phyloP scores from a whole-genome alignment of 495 filamentous ascomycete species.

The Xylaria cubensis region DNA sequence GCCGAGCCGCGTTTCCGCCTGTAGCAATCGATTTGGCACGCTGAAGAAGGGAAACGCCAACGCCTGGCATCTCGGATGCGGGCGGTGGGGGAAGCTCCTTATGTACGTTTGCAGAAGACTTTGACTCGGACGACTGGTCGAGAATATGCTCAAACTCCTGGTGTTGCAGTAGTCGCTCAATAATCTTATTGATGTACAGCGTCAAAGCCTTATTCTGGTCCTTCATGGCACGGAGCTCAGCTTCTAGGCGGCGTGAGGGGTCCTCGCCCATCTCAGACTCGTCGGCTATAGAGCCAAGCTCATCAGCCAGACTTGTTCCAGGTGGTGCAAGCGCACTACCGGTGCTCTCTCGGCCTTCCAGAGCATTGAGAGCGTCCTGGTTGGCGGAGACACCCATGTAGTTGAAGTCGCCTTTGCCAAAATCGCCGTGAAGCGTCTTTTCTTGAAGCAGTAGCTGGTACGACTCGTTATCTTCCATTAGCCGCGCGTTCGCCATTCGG shows the following conservation, averaged over 20 bases:
- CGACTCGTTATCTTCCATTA: conserved; percentile 99
- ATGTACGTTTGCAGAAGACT: conserved; percentile 63
- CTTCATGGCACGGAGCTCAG: conserved; percentile 79
- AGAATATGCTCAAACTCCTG: conserved; percentile 93
- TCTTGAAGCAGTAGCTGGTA: conserved; percentile 94
- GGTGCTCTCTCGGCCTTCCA: conserved; percentile 56
- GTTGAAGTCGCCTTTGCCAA: conserved; percentile 75
- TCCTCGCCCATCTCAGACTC: conserved; percentile 62
- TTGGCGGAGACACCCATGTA: conserved; percentile 69
- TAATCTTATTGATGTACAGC: conserved; percentile 97
- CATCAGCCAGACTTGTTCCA: conserved; percentile 82
- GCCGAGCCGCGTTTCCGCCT: conserved; percentile 42
- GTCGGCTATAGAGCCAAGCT: conserved; percentile 64
- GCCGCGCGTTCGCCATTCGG: conserved; percentile 88
- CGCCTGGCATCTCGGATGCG: conserved; percentile 62
- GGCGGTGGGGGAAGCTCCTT: conserved; percentile 91
- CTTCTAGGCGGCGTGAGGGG: conserved; percentile 71
- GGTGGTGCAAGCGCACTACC: conserved; percentile 48
- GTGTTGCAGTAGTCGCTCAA: conserved; percentile 89
- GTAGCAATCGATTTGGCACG: conserved; percentile 77
- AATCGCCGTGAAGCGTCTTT: conserved; percentile 93
- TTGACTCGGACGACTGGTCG: conserved; percentile 71
- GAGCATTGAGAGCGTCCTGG: conserved; percentile 61
- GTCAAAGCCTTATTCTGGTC: conserved; percentile 97
- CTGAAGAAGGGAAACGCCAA: conserved; percentile 68